Evolutionary conservation across 495 filamentous ascomycete species (phyloP).

Genomic region (Parathielavia appendiculata): DNA sequence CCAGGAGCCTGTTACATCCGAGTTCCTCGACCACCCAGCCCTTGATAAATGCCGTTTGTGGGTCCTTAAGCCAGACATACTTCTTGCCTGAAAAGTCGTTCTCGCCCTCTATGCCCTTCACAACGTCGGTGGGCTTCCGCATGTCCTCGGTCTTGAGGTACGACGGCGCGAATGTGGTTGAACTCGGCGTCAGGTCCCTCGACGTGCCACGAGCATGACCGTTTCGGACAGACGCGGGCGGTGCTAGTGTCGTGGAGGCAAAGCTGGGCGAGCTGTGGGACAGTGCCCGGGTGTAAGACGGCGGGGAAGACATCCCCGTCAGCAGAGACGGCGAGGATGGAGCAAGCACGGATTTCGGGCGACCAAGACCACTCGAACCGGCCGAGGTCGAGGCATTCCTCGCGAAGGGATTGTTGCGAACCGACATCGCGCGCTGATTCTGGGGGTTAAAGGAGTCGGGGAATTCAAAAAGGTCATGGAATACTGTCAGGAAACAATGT

Average conservation of each 20-base stretch:
- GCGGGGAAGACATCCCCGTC: conserved; percentile 29
- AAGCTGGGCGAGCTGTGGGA: conserved; percentile 44
- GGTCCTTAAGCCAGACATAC: conserved; percentile 94
- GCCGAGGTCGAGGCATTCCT: conserved; percentile 57
- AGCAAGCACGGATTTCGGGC: conserved; percentile 71
- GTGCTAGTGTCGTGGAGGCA: conserved; percentile 25
- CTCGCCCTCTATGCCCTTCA: conserved; percentile 80
- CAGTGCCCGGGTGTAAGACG: conserved; percentile 38
- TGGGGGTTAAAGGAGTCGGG: conserved; percentile 5
- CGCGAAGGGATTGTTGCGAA: conserved; percentile 73
- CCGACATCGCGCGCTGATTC: conserved; percentile 35
- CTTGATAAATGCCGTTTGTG: conserved; percentile 80
- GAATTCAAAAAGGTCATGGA: conserved; percentile 19
- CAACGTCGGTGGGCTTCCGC: conserved; percentile 58
- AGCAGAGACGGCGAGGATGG: conserved; percentile 49
- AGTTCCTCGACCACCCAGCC: conserved; percentile 86
- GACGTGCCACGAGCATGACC: conserved; percentile 58
- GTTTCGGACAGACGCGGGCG: conserved; percentile 28
- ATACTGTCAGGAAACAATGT: conserved; percentile 14
- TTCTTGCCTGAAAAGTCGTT: conserved; percentile 98
- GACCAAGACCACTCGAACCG: conserved; percentile 46
- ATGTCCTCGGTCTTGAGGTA: conserved; percentile 86
- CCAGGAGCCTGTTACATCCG: conserved; percentile 59
- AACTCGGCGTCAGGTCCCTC: conserved; percentile 45
- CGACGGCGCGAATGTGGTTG: conserved; percentile 85